phyloP scores from a whole-genome alignment of 1,284 basidiomycete genomes.

The Cutaneotrichosporon sp. region DNA sequence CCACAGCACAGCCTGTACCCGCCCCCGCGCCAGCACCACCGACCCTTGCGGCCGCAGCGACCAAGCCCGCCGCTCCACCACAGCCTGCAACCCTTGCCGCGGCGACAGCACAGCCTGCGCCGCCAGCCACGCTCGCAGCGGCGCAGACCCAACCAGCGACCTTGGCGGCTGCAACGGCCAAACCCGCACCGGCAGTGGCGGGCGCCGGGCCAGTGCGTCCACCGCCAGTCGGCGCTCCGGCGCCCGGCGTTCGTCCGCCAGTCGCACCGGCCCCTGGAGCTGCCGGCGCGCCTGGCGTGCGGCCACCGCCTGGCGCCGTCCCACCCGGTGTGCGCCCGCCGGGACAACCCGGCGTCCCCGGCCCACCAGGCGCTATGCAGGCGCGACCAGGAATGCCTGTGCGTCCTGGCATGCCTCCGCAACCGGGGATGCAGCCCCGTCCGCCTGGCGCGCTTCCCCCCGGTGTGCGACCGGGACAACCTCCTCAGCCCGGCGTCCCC shows the following conservation, averaged over 20 bases:
- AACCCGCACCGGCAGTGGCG: neutral
- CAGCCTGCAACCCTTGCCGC: constrained; percentile 6
- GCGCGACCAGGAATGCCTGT: neutral
- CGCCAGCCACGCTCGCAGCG: constrained; percentile 5
- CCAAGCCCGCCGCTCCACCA: constrained; percentile 7
- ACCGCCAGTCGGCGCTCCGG: constrained; percentile 1
- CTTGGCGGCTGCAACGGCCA: neutral
- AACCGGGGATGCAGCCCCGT: neutral
- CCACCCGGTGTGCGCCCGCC: neutral
- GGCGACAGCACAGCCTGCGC: neutral
- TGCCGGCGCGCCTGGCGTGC: constrained; percentile 1
- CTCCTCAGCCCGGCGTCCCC: constrained; percentile 2
- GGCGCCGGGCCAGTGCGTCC: neutral
- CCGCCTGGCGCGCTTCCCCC: constrained; percentile 2
- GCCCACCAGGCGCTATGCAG: neutral
- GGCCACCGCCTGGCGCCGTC: neutral
- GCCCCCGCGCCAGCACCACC: constrained; percentile 7
- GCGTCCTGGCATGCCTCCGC: constrained; percentile 1
- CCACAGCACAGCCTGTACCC: constrained; percentile 7
- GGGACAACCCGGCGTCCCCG: neutral
- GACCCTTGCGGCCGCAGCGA: constrained; percentile 11
- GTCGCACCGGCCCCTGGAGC: constrained; percentile 1
- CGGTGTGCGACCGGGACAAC: neutral
- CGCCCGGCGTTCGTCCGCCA: neutral
- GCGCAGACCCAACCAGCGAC: constrained; percentile 5